These are phyloP conservation scores for Schoenoplectus tabernaemontani DNA, from an alignment of 202 grass and related monocot species.

Conservation along the genomic window DNA sequence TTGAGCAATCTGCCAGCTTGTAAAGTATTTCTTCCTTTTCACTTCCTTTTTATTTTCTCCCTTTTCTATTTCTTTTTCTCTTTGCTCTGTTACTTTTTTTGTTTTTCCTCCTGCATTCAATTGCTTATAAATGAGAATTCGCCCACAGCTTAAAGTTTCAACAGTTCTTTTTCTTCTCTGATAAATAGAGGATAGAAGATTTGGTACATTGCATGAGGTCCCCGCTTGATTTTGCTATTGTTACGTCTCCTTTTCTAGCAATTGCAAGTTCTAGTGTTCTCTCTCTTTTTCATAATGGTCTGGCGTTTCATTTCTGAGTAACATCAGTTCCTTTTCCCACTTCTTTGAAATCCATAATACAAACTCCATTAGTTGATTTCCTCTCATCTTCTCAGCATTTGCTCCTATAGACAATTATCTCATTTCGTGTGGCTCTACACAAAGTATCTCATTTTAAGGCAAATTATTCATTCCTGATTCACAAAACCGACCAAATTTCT, in stretches of 20 bases:
- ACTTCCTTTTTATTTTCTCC: not conserved
- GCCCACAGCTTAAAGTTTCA: not conserved
- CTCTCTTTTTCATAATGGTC: not conserved
- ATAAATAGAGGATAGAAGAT: no score
- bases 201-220: no score
- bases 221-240: no score
- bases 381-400: slow-evolving; percentile 18
- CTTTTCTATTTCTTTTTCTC: no score
- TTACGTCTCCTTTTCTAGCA: not conserved
- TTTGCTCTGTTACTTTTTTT: no score
- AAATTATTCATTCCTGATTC: slow-evolving; percentile 20
- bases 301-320: not conserved
- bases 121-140: not conserved
- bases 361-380: no score
- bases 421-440: slow-evolving; percentile 19
- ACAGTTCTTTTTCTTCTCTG: not conserved
- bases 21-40: not conserved
- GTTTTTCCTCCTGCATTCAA: not conserved
- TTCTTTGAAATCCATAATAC: not conserved
- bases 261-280: slow-evolving; percentile 3
- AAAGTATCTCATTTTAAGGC: slow-evolving; percentile 14
- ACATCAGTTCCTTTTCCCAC: not conserved
- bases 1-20: not conserved
- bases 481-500: slow-evolving; percentile 14
- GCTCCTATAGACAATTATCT: slow-evolving; percentile 12